Conservation (phyloP, 768 basidiomycete genomes). For the Symmetrospora coprosmae region DNA sequence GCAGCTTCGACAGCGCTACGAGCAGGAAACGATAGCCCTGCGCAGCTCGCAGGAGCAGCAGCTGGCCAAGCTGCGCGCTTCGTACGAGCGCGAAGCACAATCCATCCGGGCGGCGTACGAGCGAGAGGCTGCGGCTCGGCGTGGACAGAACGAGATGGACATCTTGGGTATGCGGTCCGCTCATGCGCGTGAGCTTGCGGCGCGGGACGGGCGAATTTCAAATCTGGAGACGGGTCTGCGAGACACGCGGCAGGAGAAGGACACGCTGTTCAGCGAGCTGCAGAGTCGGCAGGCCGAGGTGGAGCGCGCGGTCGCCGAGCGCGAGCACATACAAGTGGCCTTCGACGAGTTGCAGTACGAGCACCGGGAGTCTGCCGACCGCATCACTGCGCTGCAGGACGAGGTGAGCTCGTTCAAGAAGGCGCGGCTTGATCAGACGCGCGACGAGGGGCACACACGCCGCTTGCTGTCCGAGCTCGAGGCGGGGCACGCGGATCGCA, state of each 20-base stretch:
- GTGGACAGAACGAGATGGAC: constrained; percentile 64
- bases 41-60: constrained; percentile 35
- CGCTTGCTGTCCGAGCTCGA: constrained; percentile 81
- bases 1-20: not conserved
- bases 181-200: constrained; percentile 53
- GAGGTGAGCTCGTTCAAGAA: constrained; percentile 40
- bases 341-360: constrained; percentile 76
- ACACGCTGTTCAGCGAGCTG: constrained; percentile 65
- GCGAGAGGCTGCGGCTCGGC: constrained; percentile 52
- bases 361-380: constrained; percentile 63
- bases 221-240: constrained; percentile 58
- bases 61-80: constrained; percentile 39
- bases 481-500: constrained; percentile 77
- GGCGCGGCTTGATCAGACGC: constrained; percentile 48
- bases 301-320: constrained; percentile 63
- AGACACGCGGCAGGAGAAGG: constrained; percentile 59
- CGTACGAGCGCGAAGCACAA: constrained; percentile 32
- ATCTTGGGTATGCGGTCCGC: constrained; percentile 56
- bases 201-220: constrained; percentile 50
- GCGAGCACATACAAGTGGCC: constrained; percentile 60
- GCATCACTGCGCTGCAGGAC: constrained; percentile 48
- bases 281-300: constrained; percentile 79
- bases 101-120: constrained; percentile 43
- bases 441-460: constrained; percentile 41
- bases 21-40: constrained; percentile 1